Evolutionary conservation across 768 basidiomycete species (phyloP).

Genomic region (Hericium erinaceus): DNA sequence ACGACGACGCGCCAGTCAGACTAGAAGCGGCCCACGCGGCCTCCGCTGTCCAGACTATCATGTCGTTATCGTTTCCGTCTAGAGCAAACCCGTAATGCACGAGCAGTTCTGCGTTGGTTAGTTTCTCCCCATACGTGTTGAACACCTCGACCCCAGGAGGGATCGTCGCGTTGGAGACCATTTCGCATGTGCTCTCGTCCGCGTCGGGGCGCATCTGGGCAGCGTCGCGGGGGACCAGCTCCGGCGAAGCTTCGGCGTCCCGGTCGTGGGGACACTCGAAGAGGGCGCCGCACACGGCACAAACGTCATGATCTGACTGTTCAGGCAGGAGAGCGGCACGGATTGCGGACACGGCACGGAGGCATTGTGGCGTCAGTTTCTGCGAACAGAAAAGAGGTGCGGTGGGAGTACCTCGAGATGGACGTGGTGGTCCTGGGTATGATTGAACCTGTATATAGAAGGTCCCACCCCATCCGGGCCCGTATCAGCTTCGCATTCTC

Average conservation of each 20-base stretch:
- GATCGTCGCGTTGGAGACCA: conserved; percentile 53
- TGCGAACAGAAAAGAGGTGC: conserved; percentile 5
- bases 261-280: conserved; percentile 60
- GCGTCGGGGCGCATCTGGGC: not conserved
- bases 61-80: conserved; percentile 64
- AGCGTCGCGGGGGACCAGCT: not conserved
- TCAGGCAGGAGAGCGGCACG: not conserved
- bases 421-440: conserved; percentile 55
- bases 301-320: conserved; percentile 69
- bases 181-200: conserved; percentile 36
- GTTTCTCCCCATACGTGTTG: conserved; percentile 67
- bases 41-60: conserved; percentile 24
- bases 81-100: conserved; percentile 65
- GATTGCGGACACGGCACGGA: not conserved
- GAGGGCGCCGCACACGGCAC: conserved; percentile 60
- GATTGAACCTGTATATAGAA: conserved; percentile 53
- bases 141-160: conserved; percentile 48
- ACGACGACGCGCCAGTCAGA: conserved; percentile 3
- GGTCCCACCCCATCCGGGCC: conserved; percentile 2
- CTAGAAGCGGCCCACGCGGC: conserved; percentile 16
- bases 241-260: conserved; percentile 7
- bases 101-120: conserved; percentile 59
- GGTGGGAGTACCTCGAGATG: conserved; percentile 53
- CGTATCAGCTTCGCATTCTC: not conserved
- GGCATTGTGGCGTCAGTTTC: conserved; percentile 5